These are phyloP conservation scores for Melaleuca quinquenervia DNA, from an alignment of 345 rosid species.

Conservation along the genomic window DNA sequence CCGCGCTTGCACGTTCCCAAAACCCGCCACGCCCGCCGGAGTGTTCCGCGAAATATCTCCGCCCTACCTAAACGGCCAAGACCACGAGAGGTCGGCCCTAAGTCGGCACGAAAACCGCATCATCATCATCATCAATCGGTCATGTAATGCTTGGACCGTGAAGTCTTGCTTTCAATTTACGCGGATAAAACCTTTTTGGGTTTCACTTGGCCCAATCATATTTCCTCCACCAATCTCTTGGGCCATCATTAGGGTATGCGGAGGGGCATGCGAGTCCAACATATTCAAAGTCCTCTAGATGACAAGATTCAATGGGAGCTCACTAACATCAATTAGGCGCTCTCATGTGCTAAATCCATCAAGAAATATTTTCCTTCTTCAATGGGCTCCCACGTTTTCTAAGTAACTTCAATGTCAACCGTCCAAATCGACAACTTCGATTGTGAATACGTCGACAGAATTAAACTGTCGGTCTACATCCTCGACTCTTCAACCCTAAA, in stretches of 20 bases:
- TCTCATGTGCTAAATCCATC: too few relatives aligned
- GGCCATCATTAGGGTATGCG: not conserved
- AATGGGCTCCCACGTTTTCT: not conserved
- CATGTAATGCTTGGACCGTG: not conserved
- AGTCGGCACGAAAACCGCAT: not conserved
- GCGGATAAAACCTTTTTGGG: not conserved
- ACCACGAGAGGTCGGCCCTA: not conserved
- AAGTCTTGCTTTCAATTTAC: not conserved
- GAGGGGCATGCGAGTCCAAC: accelerated
- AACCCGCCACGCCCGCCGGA: not conserved
- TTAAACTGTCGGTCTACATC: not conserved
- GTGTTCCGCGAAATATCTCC: too few relatives aligned
- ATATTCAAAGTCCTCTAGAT: not conserved
- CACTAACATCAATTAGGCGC: not conserved
- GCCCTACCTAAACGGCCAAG: not conserved
- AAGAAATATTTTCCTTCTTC: not conserved
- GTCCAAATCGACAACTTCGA: not conserved
- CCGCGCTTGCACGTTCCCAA: not conserved
- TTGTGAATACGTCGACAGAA: accelerated
- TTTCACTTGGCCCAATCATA: not conserved
- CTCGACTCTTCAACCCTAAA: not conserved
- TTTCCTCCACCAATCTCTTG: not conserved
- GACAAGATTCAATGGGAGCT: not conserved
- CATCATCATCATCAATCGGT: not conserved
- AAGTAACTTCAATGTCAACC: not conserved